Conservation (phyloP, 2,329 filamentous ascomycete genomes). For the Akanthomyces muscarius region DNA sequence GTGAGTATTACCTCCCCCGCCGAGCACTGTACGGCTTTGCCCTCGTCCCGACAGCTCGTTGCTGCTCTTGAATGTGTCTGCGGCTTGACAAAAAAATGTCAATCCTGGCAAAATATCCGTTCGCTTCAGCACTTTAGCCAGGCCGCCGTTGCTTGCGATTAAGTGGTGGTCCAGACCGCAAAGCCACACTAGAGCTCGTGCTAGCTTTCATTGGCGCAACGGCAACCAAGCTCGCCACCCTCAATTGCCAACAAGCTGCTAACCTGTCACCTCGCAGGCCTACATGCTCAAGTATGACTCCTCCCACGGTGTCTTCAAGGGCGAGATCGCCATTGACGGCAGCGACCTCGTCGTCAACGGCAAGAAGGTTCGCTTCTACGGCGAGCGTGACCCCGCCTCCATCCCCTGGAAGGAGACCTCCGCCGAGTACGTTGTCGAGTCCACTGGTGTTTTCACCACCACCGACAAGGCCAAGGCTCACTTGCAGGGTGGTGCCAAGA, state of each 20-base stretch:
- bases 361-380: constrained; percentile 94
- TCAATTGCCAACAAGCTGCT: constrained; percentile 8
- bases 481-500: constrained; percentile 96
- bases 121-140: not conserved
- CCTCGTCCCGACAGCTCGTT: not conserved
- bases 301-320: constrained; percentile 95
- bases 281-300: constrained; percentile 99
- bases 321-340: constrained; percentile 68
- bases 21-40: not conserved
- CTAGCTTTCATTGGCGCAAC: not conserved
- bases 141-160: not conserved
- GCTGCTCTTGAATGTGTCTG: not conserved
- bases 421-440: constrained; percentile 94
- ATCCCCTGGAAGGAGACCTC: constrained; percentile 89
- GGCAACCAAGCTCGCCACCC: not conserved
- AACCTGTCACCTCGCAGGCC: constrained; percentile 51
- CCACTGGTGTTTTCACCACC: constrained; percentile 98
- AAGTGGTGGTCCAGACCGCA: not conserved
- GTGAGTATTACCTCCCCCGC: constrained; percentile 56
- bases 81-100: not conserved
- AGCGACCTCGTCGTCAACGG: constrained; percentile 83
- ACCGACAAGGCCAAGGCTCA: constrained; percentile 91
- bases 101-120: not conserved
- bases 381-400: constrained; percentile 79
- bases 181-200: not conserved